Evolutionary conservation across 768 basidiomycete genomes (phyloP), one percentile per base, ranked within the genome.

Genomic region (Sistotremastrum niveocremeum): DNA sequence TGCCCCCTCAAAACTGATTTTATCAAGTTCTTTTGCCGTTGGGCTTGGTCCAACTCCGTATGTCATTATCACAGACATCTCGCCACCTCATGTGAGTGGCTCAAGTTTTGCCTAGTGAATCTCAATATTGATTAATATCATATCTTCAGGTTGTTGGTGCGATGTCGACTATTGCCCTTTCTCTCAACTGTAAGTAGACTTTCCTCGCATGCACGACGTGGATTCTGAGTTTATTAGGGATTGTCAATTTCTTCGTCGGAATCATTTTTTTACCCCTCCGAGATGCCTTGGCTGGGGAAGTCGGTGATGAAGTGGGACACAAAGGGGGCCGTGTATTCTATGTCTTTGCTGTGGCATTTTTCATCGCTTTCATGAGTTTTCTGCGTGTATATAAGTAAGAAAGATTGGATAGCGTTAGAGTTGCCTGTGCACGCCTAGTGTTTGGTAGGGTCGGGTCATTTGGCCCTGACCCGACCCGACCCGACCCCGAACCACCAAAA

Each of bases 31-130:
- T 1, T 97, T 93, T 61, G 86, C 91, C 2, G 63, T 84, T 34
- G 94, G 93, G 2, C 70, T 97, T 11, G 94, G 94, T 1, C 91
- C 94, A 2, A 66, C 97, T 34, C 93, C 94, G 0, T 98, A 91
- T 57, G 78, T 98, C 36, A 80, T 97, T 61, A 79, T 94, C 33
- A 79, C 90, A 10, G 91, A 97, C 57, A 77, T 95, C 20, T 82
- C 90, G 2, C 89, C 89, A 2, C 61, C 73, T 42, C 73, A 83
- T 54, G 88, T 32, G 45, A 33, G 4, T 20, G 12, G 29, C 32
- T 48, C 38, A 38, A 34, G 41, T 20, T 29, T 29, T 6, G 33
- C 34, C 31, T 49, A 20, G 33, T 37, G 37, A 20, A 43, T 39
- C 46, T 49, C 10, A 34, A 28, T 34, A 9, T 37, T 34, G 32